Evolutionary conservation across 441 rosid species (phyloP), one percentile per base, ranked within the genome.

Genomic region (Gossypium aridum): DNA sequence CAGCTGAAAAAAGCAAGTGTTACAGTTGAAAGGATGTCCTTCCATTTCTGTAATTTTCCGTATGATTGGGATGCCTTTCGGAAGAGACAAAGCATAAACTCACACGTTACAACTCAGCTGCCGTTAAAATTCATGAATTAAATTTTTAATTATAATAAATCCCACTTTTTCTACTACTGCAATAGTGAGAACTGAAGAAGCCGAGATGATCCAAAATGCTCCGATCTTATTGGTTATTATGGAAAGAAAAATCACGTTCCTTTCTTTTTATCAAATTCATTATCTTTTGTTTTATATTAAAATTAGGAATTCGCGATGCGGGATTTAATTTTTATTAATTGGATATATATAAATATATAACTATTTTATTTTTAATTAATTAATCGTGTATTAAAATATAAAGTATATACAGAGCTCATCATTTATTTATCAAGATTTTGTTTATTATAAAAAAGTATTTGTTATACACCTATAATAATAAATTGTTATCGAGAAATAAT

Each of bases 51-150:
- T 17, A 7, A 54, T 45, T 37, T 26, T 25, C 64, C 59, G 8
- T 7, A 19, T 25, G 65, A 34, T 49, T 66, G 74, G 26, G 77
- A 74, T 79, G 79, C 76, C 25, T 53, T 47, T 5, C 64, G 66
- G 77, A 73, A 75, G 60, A 64, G 23, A 82, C 73, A 62, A 20
- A 62, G 73, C 22, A 85, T 75, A 78, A 45, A 14, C 37, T 60
- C 17, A 26, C 80, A 82, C 80, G 75, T 80, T 80, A 17, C 79
- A 13, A 0, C 66, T 7, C 75, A 43, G 5, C 22, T 9, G 3
- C 28, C 81, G 70, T 70, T 34, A 7, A 79, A 78, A 12, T 64
- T 31, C 17, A 4, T 28, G 26, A 2, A 53, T 16, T 31, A 1
- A 39, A 17, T 26, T 3, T 28, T 10, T 25, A 2, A 14, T 0